These are phyloP conservation scores for Porcisia hertigi DNA, from an alignment of 208 protist genomes.

Conservation along the genomic window DNA sequence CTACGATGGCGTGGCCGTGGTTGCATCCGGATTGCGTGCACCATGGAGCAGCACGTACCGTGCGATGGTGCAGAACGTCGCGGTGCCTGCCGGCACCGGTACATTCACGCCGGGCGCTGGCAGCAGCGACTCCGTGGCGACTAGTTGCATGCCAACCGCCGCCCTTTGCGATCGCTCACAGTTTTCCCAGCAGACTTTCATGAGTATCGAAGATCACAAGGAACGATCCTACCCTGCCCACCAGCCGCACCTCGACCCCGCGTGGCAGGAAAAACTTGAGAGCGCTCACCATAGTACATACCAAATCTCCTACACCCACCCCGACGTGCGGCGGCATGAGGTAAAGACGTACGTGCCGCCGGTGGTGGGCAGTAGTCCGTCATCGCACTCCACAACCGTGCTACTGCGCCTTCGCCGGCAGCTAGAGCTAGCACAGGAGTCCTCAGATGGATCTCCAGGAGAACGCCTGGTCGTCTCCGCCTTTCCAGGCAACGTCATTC, in stretches of 20 bases:
- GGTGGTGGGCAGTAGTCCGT: slow-evolving; percentile 54
- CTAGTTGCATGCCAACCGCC: background rate
- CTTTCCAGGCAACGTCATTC: slow-evolving; percentile 79
- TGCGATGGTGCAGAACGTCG: slow-evolving; percentile 32
- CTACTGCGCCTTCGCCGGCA: slow-evolving; percentile 70
- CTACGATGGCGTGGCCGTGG: slow-evolving; percentile 70
- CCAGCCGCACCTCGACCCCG: slow-evolving; percentile 78
- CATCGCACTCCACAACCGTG: slow-evolving; percentile 63
- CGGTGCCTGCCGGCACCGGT: background rate
- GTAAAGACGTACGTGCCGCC: slow-evolving; percentile 43
- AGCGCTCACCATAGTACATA: slow-evolving; percentile 23
- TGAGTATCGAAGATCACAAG: slow-evolving; percentile 79
- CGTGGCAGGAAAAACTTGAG: slow-evolving; percentile 25
- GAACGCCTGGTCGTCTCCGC: slow-evolving; percentile 19
- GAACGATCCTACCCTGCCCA: slow-evolving; percentile 76
- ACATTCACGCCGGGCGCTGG: slow-evolving; percentile 7
- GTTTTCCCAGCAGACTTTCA: slow-evolving; percentile 72
- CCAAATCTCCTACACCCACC: slow-evolving; percentile 31
- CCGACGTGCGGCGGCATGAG: slow-evolving; percentile 33
- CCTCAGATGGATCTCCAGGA: background rate
- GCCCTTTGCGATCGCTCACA: slow-evolving; percentile 19
- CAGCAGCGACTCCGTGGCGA: slow-evolving; percentile 3
- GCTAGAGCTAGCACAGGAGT: slow-evolving; percentile 48
- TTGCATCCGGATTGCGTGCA: slow-evolving; percentile 40
- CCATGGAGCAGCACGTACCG: slow-evolving; percentile 66